phyloP scores from a whole-genome alignment of 139 green algal genomes.

The Chlamydomonas sp. region DNA sequence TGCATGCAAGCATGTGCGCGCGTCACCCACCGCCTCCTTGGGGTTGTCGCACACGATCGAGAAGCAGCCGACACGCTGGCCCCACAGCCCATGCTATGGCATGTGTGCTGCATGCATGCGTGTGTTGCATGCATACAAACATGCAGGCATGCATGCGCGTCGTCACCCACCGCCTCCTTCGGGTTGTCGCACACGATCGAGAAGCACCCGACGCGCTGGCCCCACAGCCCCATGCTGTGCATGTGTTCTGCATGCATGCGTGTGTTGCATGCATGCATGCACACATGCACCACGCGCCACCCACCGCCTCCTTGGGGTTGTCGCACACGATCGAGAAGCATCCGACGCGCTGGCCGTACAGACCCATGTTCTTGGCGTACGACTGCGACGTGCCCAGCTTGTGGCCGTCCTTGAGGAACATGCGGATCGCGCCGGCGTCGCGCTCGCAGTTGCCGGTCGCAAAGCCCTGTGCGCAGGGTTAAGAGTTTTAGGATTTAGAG shows the following conservation, averaged over 20 bases:
- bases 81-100: no score
- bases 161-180: slow-evolving; percentile 15
- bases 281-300: no score
- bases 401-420: slow-evolving; percentile 72
- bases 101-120: not conserved
- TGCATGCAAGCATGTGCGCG: no score
- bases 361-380: slow-evolving; percentile 85
- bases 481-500: slow-evolving; percentile 8
- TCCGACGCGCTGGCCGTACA: slow-evolving; percentile 71
- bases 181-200: slow-evolving; percentile 45
- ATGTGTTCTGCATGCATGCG: no score
- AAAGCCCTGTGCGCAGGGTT: slow-evolving; percentile 87
- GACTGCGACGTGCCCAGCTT: slow-evolving; percentile 45
- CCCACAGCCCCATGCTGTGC: slow-evolving; percentile 91
- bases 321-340: slow-evolving; percentile 49
- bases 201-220: slow-evolving; percentile 53
- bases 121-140: not conserved
- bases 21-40: slow-evolving; percentile 15
- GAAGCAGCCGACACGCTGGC: slow-evolving; percentile 53
- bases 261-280: no score
- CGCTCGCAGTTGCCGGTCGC: slow-evolving; percentile 72
- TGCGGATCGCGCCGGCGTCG: slow-evolving; percentile 66
- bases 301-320: slow-evolving; percentile 23
- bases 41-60: slow-evolving; percentile 45
- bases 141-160: not conserved